Evolutionary conservation across 2,329 filamentous ascomycete species (phyloP).

Genomic region (Talaromyces sp.): DNA sequence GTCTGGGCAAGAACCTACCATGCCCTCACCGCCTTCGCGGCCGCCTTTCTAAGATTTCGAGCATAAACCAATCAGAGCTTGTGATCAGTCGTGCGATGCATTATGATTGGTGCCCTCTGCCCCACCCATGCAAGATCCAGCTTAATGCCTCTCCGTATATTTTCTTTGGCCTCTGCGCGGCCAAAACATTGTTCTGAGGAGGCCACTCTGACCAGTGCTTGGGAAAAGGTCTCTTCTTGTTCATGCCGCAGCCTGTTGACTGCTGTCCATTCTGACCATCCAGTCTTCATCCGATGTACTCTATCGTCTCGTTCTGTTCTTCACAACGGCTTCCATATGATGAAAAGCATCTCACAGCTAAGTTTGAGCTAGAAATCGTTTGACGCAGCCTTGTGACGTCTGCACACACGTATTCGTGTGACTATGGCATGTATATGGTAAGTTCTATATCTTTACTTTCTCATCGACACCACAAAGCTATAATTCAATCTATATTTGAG

Average conservation of each 20-base stretch:
- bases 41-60: neutral
- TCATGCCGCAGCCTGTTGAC: neutral
- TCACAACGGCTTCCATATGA: neutral
- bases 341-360: neutral
- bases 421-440: neutral
- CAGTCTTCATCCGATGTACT: neutral
- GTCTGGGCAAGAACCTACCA: neutral
- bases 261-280: neutral
- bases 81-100: neutral
- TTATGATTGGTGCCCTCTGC: conserved; percentile 1
- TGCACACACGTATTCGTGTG: neutral
- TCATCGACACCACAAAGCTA: neutral
- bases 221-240: neutral
- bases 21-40: conserved; percentile 15
- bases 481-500: neutral
- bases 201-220: neutral
- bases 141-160: neutral
- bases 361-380: neutral
- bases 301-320: neutral
- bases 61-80: neutral
- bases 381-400: neutral
- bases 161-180: neutral
- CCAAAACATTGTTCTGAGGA: neutral
- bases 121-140: neutral
- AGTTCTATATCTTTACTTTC: neutral